Conservation (phyloP, 768 basidiomycete genomes). For the Trametes coccinea region DNA sequence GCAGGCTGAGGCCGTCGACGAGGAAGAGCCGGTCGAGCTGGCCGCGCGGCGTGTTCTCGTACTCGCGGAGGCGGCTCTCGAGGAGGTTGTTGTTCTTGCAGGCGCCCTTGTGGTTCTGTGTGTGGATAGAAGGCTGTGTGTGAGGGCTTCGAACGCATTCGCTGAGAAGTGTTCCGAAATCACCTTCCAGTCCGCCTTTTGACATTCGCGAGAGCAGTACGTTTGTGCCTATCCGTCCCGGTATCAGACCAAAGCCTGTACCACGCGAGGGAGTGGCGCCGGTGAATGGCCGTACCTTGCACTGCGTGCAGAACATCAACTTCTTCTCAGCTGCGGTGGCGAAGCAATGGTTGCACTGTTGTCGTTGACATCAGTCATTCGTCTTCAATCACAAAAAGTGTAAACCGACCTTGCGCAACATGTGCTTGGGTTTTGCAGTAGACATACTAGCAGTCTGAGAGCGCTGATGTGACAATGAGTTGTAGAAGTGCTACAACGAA, state of each 20-base stretch:
- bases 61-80: constrained; percentile 19
- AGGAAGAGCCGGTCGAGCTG: constrained; percentile 20
- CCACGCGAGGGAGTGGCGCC: neutral
- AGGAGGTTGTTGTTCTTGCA: constrained; percentile 26
- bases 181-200: constrained; percentile 30
- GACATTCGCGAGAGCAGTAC: constrained; percentile 30
- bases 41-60: constrained; percentile 16
- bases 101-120: constrained; percentile 25
- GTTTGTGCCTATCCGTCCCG: constrained; percentile 13
- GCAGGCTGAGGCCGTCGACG: constrained; percentile 29
- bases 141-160: neutral
- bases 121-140: neutral
- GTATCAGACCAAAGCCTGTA: neutral
- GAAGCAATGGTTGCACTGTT: neutral
- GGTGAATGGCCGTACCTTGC: constrained; percentile 14
- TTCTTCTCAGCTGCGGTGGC: neutral
- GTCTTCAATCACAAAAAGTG: neutral
- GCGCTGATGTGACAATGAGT: too few species aligned
- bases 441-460: neutral
- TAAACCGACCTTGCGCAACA: neutral
- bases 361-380: neutral
- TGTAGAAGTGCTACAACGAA: too few species aligned
- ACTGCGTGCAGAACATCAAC: neutral
- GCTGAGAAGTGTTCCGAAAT: neutral
- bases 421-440: neutral